A percentile compares a stretch with the other conserved stretches of the same genome.
phyloP scores from a whole-genome alignment of 2,329 filamentous ascomycete genomes.

The Aschersonia sp. region DNA sequence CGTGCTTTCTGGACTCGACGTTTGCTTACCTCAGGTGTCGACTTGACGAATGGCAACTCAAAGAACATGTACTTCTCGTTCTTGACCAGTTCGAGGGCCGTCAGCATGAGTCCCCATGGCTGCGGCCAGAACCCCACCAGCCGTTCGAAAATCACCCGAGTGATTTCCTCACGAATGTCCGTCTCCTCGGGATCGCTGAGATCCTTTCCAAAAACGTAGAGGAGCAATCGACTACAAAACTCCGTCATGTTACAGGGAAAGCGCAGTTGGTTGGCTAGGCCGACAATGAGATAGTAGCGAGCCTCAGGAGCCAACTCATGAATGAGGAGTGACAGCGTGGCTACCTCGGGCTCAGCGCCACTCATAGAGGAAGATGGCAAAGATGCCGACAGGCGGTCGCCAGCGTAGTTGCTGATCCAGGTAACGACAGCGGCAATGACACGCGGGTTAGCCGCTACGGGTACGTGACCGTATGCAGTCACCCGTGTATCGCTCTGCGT shows the following conservation, averaged over 20 bases:
- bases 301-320: constrained; percentile 62
- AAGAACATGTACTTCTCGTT: constrained; percentile 88
- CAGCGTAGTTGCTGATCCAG: constrained; percentile 63
- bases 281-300: constrained; percentile 70
- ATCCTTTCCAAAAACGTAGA: constrained; percentile 74
- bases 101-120: constrained; percentile 87
- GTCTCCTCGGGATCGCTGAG: constrained; percentile 58
- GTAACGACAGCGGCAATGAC: constrained; percentile 74
- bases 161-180: constrained; percentile 81
- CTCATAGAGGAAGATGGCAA: constrained; percentile 38
- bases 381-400: constrained; percentile 42
- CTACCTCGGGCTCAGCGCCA: constrained; percentile 39
- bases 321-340: constrained; percentile 61
- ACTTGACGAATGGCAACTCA: constrained; percentile 82
- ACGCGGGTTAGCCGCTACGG: constrained; percentile 51
- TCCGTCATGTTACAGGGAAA: constrained; percentile 82
- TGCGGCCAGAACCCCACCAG: constrained; percentile 82
- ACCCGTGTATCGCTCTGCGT: constrained; percentile 42
- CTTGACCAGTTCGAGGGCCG: constrained; percentile 77
- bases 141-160: constrained; percentile 75
- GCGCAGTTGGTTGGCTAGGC: constrained; percentile 82
- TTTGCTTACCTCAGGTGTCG: constrained; percentile 61
- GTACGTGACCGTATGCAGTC: constrained; percentile 51
- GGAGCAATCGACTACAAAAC: constrained; percentile 76
- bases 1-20: background rate